A percentile compares a stretch with the other conserved stretches of the same genome.
These are phyloP conservation scores for Pyrenophora seminiperda DNA, from an alignment of 2,329 filamentous ascomycete species.

Conservation along the genomic window DNA sequence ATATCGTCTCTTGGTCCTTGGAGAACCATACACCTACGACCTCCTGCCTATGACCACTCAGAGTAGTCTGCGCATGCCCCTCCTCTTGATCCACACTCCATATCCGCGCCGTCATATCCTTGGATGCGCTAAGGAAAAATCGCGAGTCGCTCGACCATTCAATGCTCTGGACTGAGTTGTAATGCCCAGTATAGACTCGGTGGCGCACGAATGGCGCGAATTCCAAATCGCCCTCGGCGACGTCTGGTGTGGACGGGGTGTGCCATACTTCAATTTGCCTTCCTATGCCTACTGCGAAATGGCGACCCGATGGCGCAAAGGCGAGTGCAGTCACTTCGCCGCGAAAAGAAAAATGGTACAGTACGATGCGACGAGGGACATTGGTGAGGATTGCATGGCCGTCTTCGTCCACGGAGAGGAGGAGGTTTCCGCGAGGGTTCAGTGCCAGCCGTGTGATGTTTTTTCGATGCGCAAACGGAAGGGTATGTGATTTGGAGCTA, in stretches of 20 bases:
- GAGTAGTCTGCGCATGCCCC: slow-evolving; percentile 84
- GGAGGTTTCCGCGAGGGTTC: slow-evolving; percentile 85
- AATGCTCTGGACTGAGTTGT: slow-evolving; percentile 82
- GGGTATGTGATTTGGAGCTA: slow-evolving; percentile 85
- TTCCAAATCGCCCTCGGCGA: slow-evolving; percentile 82
- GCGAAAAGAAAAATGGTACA: slow-evolving; percentile 97
- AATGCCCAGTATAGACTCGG: slow-evolving; percentile 84
- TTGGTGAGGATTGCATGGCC: slow-evolving; percentile 93
- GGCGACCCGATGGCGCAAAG: slow-evolving; percentile 87
- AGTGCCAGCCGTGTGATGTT: slow-evolving; percentile 90
- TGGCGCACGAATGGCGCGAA: slow-evolving; percentile 94
- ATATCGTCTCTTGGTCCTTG: slow-evolving; percentile 90
- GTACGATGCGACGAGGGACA: slow-evolving; percentile 78
- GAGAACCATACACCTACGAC: slow-evolving; percentile 98
- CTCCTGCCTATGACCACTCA: slow-evolving; percentile 88
- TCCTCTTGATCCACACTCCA: slow-evolving; percentile 91
- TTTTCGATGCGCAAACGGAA: slow-evolving; percentile 89
- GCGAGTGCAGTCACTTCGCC: slow-evolving; percentile 79
- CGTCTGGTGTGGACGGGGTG: slow-evolving; percentile 85
- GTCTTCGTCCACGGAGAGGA: slow-evolving; percentile 92
- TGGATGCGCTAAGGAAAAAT: slow-evolving; percentile 91
- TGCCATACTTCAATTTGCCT: slow-evolving; percentile 94
- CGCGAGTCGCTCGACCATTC: slow-evolving; percentile 96
- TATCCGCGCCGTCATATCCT: slow-evolving; percentile 89
- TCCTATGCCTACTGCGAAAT: slow-evolving; percentile 88